Conservation (phyloP, 441 rosid species). For the Syzygium syzygioides region DNA sequence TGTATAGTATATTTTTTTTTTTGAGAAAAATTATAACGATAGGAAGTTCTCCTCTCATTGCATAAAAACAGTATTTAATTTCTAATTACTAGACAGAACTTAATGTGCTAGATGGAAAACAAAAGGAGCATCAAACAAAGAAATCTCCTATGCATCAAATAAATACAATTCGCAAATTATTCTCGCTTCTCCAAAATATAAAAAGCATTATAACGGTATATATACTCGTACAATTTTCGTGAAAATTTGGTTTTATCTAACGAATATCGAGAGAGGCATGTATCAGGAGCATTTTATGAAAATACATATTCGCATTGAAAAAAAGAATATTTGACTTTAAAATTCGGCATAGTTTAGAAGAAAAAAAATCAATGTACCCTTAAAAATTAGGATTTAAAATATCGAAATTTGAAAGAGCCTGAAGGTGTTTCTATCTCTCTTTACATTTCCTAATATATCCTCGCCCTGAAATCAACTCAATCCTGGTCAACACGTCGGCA, state of each 20-base stretch:
- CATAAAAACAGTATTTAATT: neutral
- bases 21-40: neutral
- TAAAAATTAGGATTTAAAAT: neutral
- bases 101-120: neutral
- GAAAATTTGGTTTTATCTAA: neutral
- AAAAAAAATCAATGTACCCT: neutral
- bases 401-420: neutral
- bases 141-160: neutral
- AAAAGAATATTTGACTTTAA: neutral
- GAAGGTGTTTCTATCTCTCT: neutral
- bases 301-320: neutral
- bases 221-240: neutral
- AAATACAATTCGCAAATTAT: neutral
- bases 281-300: neutral
- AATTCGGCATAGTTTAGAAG: neutral
- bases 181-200: neutral
- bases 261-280: neutral
- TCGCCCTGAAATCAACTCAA: neutral
- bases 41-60: neutral
- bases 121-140: neutral
- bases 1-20: accelerated
- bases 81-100: neutral
- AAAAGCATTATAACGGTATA: neutral
- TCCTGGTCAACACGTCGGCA: neutral
- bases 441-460: neutral